These are phyloP conservation scores for Penicillium crystallinum DNA, from an alignment of 495 filamentous ascomycete species.

Conservation along the genomic window DNA sequence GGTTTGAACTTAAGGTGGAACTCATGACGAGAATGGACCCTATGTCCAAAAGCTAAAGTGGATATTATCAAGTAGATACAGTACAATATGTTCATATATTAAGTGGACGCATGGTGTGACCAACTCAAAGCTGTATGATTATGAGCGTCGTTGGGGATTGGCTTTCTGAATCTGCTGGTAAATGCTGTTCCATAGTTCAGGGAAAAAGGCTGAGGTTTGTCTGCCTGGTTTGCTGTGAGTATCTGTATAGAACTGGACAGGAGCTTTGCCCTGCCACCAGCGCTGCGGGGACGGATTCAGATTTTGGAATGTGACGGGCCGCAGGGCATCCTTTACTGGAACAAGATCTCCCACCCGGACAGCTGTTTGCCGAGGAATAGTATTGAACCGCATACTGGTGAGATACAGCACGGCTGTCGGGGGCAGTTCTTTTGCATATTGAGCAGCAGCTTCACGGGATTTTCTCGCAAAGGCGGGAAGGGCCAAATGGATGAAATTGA, in stretches of 20 bases:
- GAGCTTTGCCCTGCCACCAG: slow-evolving; percentile 29
- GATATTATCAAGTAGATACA: background rate
- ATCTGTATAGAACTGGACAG: slow-evolving; percentile 31
- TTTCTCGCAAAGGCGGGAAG: slow-evolving; percentile 64
- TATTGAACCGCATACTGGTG: slow-evolving; percentile 61
- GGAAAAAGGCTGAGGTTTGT: slow-evolving; percentile 36
- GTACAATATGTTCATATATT: background rate
- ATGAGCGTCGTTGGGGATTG: slow-evolving; percentile 1
- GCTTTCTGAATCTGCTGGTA: slow-evolving; percentile 32
- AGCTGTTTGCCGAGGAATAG: slow-evolving; percentile 35
- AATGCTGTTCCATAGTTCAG: slow-evolving; percentile 39
- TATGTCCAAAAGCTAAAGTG: background rate
- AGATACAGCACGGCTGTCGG: slow-evolving; percentile 60
- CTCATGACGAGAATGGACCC: too few relatives aligned
- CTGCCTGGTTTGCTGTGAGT: slow-evolving; percentile 32
- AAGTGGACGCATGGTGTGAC: background rate
- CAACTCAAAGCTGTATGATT: background rate
- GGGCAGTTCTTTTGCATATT: slow-evolving; percentile 59
- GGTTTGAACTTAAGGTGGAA: too few relatives aligned
- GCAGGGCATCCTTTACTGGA: slow-evolving; percentile 22
- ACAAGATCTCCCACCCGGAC: slow-evolving; percentile 39
- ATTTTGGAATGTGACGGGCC: slow-evolving; percentile 40
- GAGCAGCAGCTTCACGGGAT: slow-evolving; percentile 60
- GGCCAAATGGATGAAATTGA: slow-evolving; percentile 65
- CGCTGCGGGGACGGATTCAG: slow-evolving; percentile 27